Base-by-base conservation (phyloP, 305 asterid genomes). In the Galium porrigens region DNA sequence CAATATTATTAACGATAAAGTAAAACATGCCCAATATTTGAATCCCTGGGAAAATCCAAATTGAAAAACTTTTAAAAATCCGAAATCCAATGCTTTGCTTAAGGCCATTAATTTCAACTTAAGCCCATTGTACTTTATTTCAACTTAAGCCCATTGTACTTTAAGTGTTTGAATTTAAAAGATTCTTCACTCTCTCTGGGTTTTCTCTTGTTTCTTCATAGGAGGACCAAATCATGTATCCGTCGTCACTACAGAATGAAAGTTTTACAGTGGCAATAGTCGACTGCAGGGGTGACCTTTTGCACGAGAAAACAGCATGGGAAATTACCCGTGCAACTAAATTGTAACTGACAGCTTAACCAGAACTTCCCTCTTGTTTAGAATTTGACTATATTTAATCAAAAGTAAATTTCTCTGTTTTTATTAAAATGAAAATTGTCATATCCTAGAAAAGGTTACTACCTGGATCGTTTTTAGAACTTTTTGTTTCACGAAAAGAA, bases 221-320 rank as follows among this genome's bases (percentile, higher is more conserved):
- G 97, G 99, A 92, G 78, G 97, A 92, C 66, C 99, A 92, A 69
- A 73, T 89, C 9, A 89, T 92, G 84, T 89, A 89, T 63, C 95
- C 96, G 14, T 77, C 86, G 22, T 80, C 96, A 15, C 86, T 89
- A 10, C 88, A 80, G 85, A 88, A 73, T 20, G 97, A 89, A 73
- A 80, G 80, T 63, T 89, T 85, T 69, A 70, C 67, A 0, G 91
- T 89, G 20, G 83, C 92, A 48, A 71, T 89, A n/a, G 91, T 78
- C 65, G 80, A 73, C 81, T 78, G 89, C 74, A 71, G 80, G 66
- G 72, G 65, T 67, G 54, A 71, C 66, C 76, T 63, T 46, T 65
- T 60, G 46, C 44, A 62, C 30, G 73, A 72, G 46, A 61, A 5
- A 64, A 79, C 67, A 52, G 72, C 79, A 63, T 89, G 98, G 96